These are phyloP conservation scores for Dioscorea cayenensis DNA, from an alignment of 116 monocot species.

Conservation along the genomic window DNA sequence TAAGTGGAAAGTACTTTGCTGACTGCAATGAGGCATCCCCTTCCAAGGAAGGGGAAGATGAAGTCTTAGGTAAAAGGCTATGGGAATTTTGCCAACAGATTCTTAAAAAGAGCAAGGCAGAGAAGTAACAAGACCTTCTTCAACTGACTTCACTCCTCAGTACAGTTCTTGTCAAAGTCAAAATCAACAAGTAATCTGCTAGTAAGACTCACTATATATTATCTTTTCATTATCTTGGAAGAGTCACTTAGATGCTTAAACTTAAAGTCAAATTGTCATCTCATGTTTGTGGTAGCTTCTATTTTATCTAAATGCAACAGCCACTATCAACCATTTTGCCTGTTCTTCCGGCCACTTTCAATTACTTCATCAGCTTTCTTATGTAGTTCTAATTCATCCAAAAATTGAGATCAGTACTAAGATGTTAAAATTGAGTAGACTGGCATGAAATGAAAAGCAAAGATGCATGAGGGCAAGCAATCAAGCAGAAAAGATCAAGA, in stretches of 20 bases:
- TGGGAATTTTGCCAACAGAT: constrained; percentile 34
- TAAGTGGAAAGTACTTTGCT: constrained; percentile 51
- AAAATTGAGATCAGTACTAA: not conserved
- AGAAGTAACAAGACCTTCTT: not conserved
- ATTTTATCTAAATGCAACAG: not conserved
- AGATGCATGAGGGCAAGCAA: no score
- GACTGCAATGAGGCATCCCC: constrained; percentile 57
- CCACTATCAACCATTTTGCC: not conserved
- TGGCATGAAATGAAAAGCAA: no score
- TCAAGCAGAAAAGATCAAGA: not conserved
- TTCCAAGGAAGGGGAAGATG: constrained; percentile 21
- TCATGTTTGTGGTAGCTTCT: not conserved
- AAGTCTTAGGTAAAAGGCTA: constrained; percentile 30
- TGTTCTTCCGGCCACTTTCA: not conserved
- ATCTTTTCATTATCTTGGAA: no score
- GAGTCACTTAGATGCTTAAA: not conserved
- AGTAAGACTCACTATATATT: not conserved
- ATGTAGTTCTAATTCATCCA: no score
- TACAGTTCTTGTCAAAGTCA: not conserved
- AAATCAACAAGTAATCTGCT: not conserved
- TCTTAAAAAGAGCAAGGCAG: constrained; percentile 2
- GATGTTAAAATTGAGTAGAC: not conserved
- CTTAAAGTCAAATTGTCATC: not conserved
- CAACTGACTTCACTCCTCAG: not conserved
- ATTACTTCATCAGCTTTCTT: not conserved